Evolutionary conservation across 2,329 filamentous ascomycete species (phyloP).

Genomic region (Penicillium freii): DNA sequence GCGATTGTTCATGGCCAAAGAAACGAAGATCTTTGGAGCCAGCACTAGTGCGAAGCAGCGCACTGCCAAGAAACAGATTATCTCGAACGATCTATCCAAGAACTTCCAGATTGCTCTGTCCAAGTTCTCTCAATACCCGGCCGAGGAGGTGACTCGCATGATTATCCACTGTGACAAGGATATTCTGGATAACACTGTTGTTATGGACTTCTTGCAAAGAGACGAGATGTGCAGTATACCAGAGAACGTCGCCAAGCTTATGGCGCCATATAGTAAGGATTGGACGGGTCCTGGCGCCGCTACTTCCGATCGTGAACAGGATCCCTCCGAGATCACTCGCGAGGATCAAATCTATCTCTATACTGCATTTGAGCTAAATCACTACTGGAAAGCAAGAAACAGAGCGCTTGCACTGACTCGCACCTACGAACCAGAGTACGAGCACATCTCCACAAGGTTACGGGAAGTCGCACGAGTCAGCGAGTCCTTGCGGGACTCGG

Average conservation of each 20-base stretch:
- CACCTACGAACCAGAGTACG: constrained; percentile 83
- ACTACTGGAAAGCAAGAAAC: constrained; percentile 99
- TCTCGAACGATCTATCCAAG: constrained; percentile 84
- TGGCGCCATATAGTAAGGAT: constrained; percentile 95
- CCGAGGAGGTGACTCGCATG: constrained; percentile 85
- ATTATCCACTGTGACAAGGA: constrained; percentile 93
- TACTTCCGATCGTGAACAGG: constrained; percentile 75
- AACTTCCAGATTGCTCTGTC: constrained; percentile 89
- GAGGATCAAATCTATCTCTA: constrained; percentile 95
- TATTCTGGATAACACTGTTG: constrained; percentile 81
- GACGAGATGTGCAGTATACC: constrained; percentile 90
- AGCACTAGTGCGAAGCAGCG: constrained; percentile 66
- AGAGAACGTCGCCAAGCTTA: constrained; percentile 83
- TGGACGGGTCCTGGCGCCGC: constrained; percentile 87
- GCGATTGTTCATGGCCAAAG: constrained; percentile 95
- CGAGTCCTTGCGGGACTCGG: constrained; percentile 85
- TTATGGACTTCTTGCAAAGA: constrained; percentile 95
- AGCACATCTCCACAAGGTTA: constrained; percentile 82
- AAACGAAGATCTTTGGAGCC: constrained; percentile 79
- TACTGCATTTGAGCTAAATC: constrained; percentile 89
- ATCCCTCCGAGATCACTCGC: constrained; percentile 82
- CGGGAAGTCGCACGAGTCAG: constrained; percentile 82
- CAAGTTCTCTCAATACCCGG: constrained; percentile 82
- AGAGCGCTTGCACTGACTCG: constrained; percentile 80
- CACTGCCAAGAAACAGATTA: constrained; percentile 96